Evolutionary conservation across 345 rosid genomes (phyloP).

Genomic region (Trapa incisa): DNA sequence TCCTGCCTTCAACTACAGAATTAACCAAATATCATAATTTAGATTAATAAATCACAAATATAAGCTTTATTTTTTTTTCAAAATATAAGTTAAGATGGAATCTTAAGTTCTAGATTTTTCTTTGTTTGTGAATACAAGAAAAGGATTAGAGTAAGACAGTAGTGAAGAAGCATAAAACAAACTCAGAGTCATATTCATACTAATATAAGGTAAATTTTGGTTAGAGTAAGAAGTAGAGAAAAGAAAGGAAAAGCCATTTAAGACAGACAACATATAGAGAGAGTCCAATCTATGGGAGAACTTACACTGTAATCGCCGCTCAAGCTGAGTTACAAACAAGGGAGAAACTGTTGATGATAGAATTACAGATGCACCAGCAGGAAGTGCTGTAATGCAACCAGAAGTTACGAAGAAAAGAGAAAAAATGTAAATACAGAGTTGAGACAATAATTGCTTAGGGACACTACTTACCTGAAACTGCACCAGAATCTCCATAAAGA

Average conservation of each 20-base stretch:
- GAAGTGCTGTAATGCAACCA: conserved; percentile 40
- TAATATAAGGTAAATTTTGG: background rate
- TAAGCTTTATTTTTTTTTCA: background rate
- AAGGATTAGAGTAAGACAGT: too few relatives aligned
- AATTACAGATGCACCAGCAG: conserved; percentile 59
- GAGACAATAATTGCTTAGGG: background rate
- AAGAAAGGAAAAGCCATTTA: background rate
- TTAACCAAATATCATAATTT: background rate
- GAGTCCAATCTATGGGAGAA: background rate
- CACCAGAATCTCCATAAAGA: conserved; percentile 66
- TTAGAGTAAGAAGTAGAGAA: too few relatives aligned
- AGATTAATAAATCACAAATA: background rate
- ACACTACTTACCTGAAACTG: conserved; percentile 47
- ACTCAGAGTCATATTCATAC: background rate
- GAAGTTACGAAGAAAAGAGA: conserved; percentile 6
- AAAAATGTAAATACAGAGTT: background rate
- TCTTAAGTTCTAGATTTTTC: too few relatives aligned
- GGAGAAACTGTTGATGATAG: conserved; percentile 95
- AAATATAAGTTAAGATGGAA: too few relatives aligned
- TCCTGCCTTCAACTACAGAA: conserved; percentile 52
- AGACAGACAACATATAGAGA: background rate
- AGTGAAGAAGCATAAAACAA: background rate
- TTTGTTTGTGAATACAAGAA: too few relatives aligned
- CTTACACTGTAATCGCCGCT: conserved; percentile 57
- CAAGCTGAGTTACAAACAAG: conserved; percentile 58